Conservation (phyloP, 176 grass and related monocot species). For the Triticum urartu region DNA sequence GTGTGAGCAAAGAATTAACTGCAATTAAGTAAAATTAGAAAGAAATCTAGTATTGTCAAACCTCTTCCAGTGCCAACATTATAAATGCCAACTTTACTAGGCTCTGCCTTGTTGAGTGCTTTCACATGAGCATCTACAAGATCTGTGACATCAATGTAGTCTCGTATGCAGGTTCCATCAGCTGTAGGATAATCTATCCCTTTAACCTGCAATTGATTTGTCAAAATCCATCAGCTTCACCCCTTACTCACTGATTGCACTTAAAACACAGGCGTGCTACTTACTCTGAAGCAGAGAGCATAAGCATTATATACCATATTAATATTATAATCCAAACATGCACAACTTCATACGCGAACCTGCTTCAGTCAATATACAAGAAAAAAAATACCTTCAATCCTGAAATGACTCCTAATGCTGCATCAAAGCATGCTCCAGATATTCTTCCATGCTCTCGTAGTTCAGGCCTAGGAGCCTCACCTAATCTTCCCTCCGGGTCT, state of each 20-base stretch:
- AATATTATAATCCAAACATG: neutral
- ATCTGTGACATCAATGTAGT: slow-evolving; percentile 89
- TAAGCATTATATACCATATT: neutral
- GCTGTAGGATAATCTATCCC: slow-evolving; percentile 69
- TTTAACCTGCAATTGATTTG: slow-evolving; percentile 53
- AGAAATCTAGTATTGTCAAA: slow-evolving; percentile 19
- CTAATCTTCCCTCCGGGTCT: slow-evolving; percentile 75
- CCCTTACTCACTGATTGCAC: neutral
- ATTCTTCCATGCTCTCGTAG: slow-evolving; percentile 78
- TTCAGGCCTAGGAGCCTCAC: slow-evolving; percentile 76
- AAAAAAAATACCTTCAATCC: slow-evolving; percentile 54
- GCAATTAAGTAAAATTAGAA: slow-evolving; percentile 17
- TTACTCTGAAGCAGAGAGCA: neutral
- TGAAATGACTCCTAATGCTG: slow-evolving; percentile 60
- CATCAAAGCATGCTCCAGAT: slow-evolving; percentile 85
- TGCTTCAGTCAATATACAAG: neutral
- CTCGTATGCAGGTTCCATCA: slow-evolving; percentile 85
- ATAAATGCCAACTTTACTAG: slow-evolving; percentile 73
- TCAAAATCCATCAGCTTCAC: slow-evolving; percentile 21
- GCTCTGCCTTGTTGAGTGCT: slow-evolving; percentile 69
- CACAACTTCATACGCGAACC: neutral
- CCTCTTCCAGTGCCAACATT: slow-evolving; percentile 90
- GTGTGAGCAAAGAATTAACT: neutral
- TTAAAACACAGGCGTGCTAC: neutral
- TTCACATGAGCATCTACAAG: slow-evolving; percentile 88